These are phyloP conservation scores for Colletotrichum sansevieriae DNA, from an alignment of 2,329 filamentous ascomycete genomes.

Conservation along the genomic window DNA sequence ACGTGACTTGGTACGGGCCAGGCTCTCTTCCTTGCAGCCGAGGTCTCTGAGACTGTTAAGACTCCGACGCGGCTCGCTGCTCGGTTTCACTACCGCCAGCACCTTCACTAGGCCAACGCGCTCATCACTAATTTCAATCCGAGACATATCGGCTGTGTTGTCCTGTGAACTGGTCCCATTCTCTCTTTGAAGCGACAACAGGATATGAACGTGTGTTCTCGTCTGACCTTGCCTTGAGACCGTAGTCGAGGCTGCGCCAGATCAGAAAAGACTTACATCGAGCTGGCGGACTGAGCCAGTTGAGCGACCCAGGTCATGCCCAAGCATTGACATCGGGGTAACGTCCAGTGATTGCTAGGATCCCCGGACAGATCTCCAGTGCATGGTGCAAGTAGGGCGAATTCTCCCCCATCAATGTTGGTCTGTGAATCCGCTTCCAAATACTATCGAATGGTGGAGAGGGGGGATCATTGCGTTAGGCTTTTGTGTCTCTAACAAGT, in stretches of 20 bases:
- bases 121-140: conserved; percentile 25
- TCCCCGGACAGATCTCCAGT: conserved; percentile 29
- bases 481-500: conserved; percentile 11
- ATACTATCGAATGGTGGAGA: background rate
- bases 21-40: conserved; percentile 14
- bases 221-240: background rate
- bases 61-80: conserved; percentile 3
- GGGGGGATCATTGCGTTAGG: background rate
- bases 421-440: background rate
- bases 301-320: background rate
- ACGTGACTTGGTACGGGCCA: conserved; percentile 28
- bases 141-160: conserved; percentile 27
- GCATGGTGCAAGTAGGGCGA: conserved; percentile 21
- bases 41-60: background rate
- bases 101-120: background rate
- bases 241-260: background rate
- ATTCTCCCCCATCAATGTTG: background rate
- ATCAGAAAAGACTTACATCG: no score
- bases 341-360: conserved; percentile 19
- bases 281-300: no score
- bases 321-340: conserved; percentile 3
- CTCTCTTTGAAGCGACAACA: background rate
- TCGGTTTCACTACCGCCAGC: background rate
- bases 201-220: background rate
- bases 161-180: conserved; percentile 4